These are phyloP conservation scores for Penicillium corylophilum DNA, from an alignment of 2,329 filamentous ascomycete genomes.

Conservation along the genomic window DNA sequence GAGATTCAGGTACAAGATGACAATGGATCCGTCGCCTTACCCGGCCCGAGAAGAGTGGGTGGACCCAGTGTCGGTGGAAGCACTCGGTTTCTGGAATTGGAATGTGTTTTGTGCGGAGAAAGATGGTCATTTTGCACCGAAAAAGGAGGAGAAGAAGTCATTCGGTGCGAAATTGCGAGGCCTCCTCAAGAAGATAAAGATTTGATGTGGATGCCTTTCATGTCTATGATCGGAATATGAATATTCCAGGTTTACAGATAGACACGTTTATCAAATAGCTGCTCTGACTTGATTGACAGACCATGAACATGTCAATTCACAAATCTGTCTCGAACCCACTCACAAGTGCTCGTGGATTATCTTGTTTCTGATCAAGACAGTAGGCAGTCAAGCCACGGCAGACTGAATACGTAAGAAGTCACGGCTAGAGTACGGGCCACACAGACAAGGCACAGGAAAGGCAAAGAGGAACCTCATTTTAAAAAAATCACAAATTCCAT, in stretches of 20 bases:
- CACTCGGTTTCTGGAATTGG: not conserved
- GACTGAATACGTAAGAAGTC: too few species aligned
- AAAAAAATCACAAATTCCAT: not conserved
- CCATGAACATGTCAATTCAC: too few species aligned
- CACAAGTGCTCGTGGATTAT: too few species aligned
- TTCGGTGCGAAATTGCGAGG: not conserved
- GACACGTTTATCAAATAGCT: not conserved
- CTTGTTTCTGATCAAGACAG: too few species aligned
- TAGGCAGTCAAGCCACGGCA: too few species aligned
- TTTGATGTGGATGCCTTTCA: not conserved
- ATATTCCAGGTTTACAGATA: not conserved
- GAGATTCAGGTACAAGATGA: not conserved
- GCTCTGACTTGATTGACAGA: too few species aligned
- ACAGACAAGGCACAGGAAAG: too few species aligned
- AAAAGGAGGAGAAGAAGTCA: not conserved
- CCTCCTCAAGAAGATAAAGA: not conserved
- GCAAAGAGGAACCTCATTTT: not conserved
- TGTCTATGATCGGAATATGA: not conserved
- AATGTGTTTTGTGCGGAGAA: not conserved
- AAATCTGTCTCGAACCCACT: not conserved
- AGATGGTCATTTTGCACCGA: not conserved
- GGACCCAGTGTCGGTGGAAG: not conserved
- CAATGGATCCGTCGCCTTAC: not conserved
- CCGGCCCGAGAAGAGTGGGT: not conserved
- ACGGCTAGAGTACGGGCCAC: too few species aligned